These are phyloP conservation scores for Lipomyces anomalus DNA, from an alignment of 805 yeast genomes.

Conservation along the genomic window DNA sequence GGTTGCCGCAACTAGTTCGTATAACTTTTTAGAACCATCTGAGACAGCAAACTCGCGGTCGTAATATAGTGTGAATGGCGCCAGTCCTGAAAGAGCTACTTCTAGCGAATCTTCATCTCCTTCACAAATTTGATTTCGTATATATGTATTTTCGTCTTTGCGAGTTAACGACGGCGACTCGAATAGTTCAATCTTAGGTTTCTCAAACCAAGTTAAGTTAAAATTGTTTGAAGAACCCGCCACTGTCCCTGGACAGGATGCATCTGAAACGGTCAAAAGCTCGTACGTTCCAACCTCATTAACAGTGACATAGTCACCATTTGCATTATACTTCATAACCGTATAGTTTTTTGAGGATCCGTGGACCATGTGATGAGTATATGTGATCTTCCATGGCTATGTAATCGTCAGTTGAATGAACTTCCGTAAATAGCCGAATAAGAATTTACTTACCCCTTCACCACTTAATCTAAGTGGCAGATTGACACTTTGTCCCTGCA, in stretches of 20 bases:
- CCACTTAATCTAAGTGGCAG: constrained; percentile 61
- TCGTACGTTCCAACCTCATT: constrained; percentile 45
- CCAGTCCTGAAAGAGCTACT: constrained; percentile 48
- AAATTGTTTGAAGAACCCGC: constrained; percentile 31
- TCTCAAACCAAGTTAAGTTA: constrained; percentile 41
- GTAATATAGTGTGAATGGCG: constrained; percentile 68
- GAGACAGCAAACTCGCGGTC: constrained; percentile 28
- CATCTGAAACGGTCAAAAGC: constrained; percentile 44
- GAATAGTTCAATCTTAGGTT: constrained; percentile 42
- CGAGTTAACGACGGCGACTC: constrained; percentile 31
- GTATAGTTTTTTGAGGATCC: constrained; percentile 3
- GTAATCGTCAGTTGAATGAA: background rate
- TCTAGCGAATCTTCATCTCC: constrained; percentile 46
- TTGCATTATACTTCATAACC: constrained; percentile 9
- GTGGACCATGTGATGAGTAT: constrained; percentile 16
- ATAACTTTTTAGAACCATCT: background rate
- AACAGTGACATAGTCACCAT: constrained; percentile 34
- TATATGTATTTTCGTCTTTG: constrained; percentile 28
- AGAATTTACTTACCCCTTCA: constrained; percentile 32
- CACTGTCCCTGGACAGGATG: constrained; percentile 47
- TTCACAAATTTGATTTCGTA: constrained; percentile 43
- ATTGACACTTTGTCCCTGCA: constrained; percentile 51
- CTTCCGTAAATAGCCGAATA: background rate
- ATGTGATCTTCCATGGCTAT: constrained; percentile 40
- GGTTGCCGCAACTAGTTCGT: constrained; percentile 46